Conservation (phyloP, 257 asterid genomes). For the Perilla frutescens region DNA sequence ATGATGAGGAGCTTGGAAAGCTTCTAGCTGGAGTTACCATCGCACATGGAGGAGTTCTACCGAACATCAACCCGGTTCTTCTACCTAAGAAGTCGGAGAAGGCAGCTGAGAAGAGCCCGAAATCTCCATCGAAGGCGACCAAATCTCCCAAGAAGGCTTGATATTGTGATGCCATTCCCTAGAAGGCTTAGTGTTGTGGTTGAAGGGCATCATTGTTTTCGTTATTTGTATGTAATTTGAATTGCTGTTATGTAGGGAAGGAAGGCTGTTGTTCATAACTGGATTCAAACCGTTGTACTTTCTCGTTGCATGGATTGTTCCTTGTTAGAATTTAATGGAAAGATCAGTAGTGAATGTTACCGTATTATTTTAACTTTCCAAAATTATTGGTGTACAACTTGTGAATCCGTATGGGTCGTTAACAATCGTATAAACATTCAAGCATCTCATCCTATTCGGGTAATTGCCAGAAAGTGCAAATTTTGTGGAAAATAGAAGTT, state of each 20-base stretch:
- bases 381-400: neutral
- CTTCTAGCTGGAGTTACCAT: conserved; percentile 75
- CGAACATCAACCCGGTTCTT: conserved; percentile 72
- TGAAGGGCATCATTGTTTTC: neutral
- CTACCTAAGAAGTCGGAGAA: conserved; percentile 64
- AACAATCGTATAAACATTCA: too few relatives aligned
- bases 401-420: too few relatives aligned
- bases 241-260: conserved; percentile 23
- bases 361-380: neutral
- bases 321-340: conserved; percentile 30
- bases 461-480: too few relatives aligned
- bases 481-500: too few relatives aligned
- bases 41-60: conserved; percentile 79
- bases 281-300: conserved; percentile 21
- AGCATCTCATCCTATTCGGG: too few relatives aligned
- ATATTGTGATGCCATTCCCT: neutral
- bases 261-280: conserved; percentile 25
- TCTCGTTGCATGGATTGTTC: too few relatives aligned
- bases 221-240: conserved; percentile 31
- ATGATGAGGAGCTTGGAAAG: conserved; percentile 75
- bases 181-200: neutral
- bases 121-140: conserved; percentile 57
- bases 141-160: conserved; percentile 66
- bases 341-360: too few relatives aligned
- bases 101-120: conserved; percentile 47